These are phyloP conservation scores for Extremus antarcticus DNA, from an alignment of 495 filamentous ascomycete species.

Conservation along the genomic window DNA sequence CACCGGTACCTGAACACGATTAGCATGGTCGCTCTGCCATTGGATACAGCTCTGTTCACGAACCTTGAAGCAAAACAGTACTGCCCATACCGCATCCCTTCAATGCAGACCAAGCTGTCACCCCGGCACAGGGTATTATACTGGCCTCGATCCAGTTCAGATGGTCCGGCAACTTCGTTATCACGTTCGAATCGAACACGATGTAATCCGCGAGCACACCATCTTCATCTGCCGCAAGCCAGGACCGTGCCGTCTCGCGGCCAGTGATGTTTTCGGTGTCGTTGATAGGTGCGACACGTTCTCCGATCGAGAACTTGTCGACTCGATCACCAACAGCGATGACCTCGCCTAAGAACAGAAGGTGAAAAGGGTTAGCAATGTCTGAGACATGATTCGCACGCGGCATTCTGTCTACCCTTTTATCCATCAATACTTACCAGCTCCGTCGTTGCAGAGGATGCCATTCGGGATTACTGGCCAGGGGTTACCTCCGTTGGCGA, in stretches of 20 bases:
- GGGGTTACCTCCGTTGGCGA: slow-evolving; percentile 31
- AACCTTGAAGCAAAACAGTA: slow-evolving; percentile 36
- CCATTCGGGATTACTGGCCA: slow-evolving; percentile 30
- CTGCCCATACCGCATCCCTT: slow-evolving; percentile 27
- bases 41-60: not conserved
- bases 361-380: too few relatives aligned
- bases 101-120: slow-evolving; percentile 35
- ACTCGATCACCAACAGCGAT: slow-evolving; percentile 30
- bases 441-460: slow-evolving; percentile 29
- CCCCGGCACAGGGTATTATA: slow-evolving; percentile 32
- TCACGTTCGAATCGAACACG: slow-evolving; percentile 27
- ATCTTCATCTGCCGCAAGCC: slow-evolving; percentile 33
- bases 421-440: too few relatives aligned
- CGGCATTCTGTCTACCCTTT: too few relatives aligned
- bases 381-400: too few relatives aligned
- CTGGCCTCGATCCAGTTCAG: slow-evolving; percentile 27
- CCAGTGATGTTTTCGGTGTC: slow-evolving; percentile 28
- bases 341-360: too few relatives aligned
- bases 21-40: not conserved
- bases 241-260: slow-evolving; percentile 20
- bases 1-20: slow-evolving; percentile 28
- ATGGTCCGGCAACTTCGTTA: slow-evolving; percentile 26
- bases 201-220: slow-evolving; percentile 31
- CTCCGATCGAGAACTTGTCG: slow-evolving; percentile 21
- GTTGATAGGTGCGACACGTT: slow-evolving; percentile 17